A percentile compares a stretch with the other conserved stretches of the same genome.
phyloP scores from a whole-genome alignment of 2,329 filamentous ascomycete species.

The Rhynchosporium agropyri region DNA sequence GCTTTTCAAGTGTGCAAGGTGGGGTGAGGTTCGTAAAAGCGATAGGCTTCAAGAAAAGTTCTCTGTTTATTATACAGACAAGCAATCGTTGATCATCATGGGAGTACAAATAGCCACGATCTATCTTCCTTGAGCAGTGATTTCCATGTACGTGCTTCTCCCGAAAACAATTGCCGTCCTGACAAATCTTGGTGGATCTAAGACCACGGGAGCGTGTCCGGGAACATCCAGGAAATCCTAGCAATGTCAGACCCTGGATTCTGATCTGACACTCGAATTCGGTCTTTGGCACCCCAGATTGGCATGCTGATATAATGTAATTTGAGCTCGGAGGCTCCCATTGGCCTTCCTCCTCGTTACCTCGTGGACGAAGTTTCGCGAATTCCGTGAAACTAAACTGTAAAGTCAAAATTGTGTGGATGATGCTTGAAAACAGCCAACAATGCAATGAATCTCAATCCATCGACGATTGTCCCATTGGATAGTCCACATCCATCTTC shows the following conservation, averaged over 20 bases:
- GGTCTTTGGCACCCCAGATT: not conserved
- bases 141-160: not conserved
- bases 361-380: conserved; percentile 7
- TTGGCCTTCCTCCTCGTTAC: not conserved
- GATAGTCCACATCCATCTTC: not conserved
- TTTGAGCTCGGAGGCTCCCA: not conserved
- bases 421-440: conserved; percentile 13
- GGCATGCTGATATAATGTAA: not conserved
- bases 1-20: too few relatives aligned
- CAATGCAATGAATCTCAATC: not conserved
- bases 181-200: too few relatives aligned
- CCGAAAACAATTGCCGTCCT: not conserved
- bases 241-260: not conserved
- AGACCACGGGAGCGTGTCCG: too few relatives aligned
- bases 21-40: too few relatives aligned
- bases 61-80: too few relatives aligned
- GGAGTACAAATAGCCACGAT: too few relatives aligned
- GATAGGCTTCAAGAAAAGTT: too few relatives aligned
- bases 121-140: too few relatives aligned
- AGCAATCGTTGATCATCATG: too few relatives aligned
- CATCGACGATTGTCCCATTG: not conserved
- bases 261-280: not conserved
- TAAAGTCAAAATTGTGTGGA: conserved; percentile 9
- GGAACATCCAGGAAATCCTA: not conserved
- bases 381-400: conserved; percentile 8